Conservation (phyloP, 1,284 basidiomycete genomes). For the Ceratobasidium sp. region DNA sequence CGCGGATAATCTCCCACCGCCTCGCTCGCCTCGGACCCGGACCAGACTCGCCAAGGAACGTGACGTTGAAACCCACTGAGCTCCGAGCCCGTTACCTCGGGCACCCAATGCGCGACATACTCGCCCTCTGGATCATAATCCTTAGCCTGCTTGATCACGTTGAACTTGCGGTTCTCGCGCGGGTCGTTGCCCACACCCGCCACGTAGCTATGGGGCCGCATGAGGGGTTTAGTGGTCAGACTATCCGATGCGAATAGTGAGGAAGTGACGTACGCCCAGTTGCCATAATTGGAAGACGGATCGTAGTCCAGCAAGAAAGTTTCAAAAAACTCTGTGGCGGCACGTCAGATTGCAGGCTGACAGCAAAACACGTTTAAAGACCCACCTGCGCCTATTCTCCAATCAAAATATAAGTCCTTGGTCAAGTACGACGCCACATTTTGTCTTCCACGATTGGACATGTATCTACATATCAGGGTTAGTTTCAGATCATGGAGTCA, state of each 20-base stretch:
- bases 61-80: conserved; percentile 35
- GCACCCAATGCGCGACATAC: conserved; percentile 62
- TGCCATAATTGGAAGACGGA: conserved; percentile 58
- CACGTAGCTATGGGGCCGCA: conserved; percentile 49
- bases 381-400: conserved; percentile 61
- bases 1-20: background rate
- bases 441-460: conserved; percentile 65
- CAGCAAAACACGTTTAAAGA: conserved; percentile 50
- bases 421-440: conserved; percentile 66
- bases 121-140: conserved; percentile 62
- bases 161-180: conserved; percentile 62
- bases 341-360: background rate
- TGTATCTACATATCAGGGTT: conserved; percentile 58
- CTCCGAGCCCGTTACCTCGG: conserved; percentile 51
- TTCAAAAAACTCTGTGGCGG: conserved; percentile 48
- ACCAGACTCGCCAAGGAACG: conserved; percentile 27
- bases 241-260: background rate
- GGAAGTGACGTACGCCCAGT: conserved; percentile 55
- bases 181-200: conserved; percentile 67
- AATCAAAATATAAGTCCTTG: conserved; percentile 63
- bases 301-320: conserved; percentile 59
- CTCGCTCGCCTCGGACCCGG: background rate
- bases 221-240: background rate
- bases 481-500: conserved; percentile 46
- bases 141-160: conserved; percentile 65